These are phyloP conservation scores for Geotrichum histeridarum DNA, from an alignment of 1,139 yeast genomes.

Conservation along the genomic window DNA sequence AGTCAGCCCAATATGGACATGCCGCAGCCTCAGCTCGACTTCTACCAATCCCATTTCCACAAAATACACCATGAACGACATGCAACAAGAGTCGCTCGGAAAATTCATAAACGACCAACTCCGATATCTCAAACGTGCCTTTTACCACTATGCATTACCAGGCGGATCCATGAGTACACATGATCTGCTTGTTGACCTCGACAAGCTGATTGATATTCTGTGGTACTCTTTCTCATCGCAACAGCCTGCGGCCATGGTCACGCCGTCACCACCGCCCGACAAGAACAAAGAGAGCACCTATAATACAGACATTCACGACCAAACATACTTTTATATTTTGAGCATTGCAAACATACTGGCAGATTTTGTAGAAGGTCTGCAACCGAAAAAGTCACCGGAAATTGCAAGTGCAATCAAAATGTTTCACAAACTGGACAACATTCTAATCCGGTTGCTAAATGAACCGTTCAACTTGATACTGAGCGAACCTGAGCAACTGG, in stretches of 20 bases:
- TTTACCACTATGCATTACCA: constrained; percentile 16
- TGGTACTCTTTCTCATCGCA: constrained; percentile 49
- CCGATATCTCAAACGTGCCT: constrained; percentile 14
- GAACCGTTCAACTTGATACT: constrained; percentile 4
- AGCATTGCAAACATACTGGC: constrained; percentile 61
- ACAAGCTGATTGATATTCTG: constrained; percentile 47
- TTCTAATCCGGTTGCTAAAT: constrained; percentile 23
- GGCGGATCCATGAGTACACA: constrained; percentile 39
- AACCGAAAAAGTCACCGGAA: constrained; percentile 14
- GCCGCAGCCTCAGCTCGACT: background rate
- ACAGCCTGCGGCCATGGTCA: constrained; percentile 6
- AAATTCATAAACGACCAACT: constrained; percentile 10
- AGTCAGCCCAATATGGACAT: background rate
- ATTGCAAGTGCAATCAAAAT: constrained; percentile 21
- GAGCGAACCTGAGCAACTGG: background rate
- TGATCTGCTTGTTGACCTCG: constrained; percentile 46
- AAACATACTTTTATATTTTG: constrained; percentile 50
- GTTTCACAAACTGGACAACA: constrained; percentile 26
- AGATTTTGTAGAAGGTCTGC: constrained; percentile 41
- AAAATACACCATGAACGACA: background rate
- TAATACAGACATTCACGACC: constrained; percentile 43
- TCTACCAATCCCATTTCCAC: background rate
- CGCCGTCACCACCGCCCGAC: background rate
- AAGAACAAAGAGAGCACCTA: background rate
- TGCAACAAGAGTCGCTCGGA: constrained; percentile 6